A percentile compares a stretch with the other conserved stretches of the same genome.
Evolutionary conservation across 371 early-diverging fungal species (phyloP).

Genomic region (Fennellomyces sp.): DNA sequence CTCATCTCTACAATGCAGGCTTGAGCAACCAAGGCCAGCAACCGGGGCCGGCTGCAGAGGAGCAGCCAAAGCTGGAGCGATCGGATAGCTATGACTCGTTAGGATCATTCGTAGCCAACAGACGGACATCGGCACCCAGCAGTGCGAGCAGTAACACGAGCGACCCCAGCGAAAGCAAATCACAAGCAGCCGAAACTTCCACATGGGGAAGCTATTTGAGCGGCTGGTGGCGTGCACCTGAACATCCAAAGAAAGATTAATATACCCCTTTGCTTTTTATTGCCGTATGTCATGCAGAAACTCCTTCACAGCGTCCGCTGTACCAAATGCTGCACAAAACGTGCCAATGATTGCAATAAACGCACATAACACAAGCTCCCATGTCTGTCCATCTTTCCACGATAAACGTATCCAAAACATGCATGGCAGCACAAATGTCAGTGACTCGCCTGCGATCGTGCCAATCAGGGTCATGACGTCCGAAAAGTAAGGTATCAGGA

Average conservation of each 20-base stretch:
- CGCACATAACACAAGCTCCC: constrained; percentile 56
- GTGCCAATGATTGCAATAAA: constrained; percentile 64
- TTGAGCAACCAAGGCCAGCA: constrained; percentile 5
- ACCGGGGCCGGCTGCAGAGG: not conserved
- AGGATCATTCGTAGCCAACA: constrained; percentile 5
- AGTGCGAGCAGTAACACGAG: not conserved
- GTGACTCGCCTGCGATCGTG: constrained; percentile 72
- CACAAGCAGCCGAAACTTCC: not conserved
- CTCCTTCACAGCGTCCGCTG: constrained; percentile 67
- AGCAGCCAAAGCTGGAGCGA: constrained; percentile 2
- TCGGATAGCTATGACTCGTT: constrained; percentile 14
- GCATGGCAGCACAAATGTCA: constrained; percentile 83
- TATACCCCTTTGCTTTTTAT: not conserved
- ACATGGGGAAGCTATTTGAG: not conserved
- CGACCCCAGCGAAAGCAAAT: not conserved
- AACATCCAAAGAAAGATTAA: not conserved
- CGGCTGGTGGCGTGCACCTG: not conserved
- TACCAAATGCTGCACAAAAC: constrained; percentile 71
- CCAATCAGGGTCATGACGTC: constrained; percentile 84
- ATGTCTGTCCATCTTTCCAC: constrained; percentile 42
- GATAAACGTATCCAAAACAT: constrained; percentile 78
- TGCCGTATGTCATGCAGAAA: constrained; percentile 38
- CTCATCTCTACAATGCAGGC: not conserved
- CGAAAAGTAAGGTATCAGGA: constrained; percentile 80
- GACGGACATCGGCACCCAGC: not conserved